Base-by-base conservation (phyloP, 805 yeast genomes). In the Candida yuanshanica region DNA sequence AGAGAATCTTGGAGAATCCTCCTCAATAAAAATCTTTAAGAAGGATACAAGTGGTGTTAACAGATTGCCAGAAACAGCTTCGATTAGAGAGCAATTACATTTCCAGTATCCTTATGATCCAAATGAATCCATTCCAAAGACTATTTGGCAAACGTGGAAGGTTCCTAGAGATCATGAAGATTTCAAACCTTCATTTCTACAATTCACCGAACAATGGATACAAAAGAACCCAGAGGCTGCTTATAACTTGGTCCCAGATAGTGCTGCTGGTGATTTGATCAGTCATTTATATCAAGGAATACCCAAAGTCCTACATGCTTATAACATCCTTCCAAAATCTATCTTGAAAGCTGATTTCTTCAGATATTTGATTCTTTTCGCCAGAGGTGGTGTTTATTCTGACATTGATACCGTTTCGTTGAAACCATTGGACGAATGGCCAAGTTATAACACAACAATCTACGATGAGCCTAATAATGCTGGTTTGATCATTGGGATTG, bases 111-210 rank as follows among this genome's bases (percentile, higher is more conserved):
- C 96, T 0, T 91, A 90, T 63, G 82, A 83, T 45, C 66, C 79
- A 24, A 44, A 64, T 5, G 66, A 72, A 24, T 75, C 76, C 23
- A 76, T 89, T 43, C 95, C 96, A 0, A 83, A 81, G 17, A 75
- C 76, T 49, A 78, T 91, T 32, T 91, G 97, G 96, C 98, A 91
- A 63, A 81, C 96, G 1, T 91, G 97, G 96, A 91, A 89, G 63
- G 79, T 73, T 36, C 78, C 77, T 14, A 54, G 73, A 36, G 68
- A 69, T 32, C 82, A 82, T 47, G 68, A 66, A 17, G 57, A 68
- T 12, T 81, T 87, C 56, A 84, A 86, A 17, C 53, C 68, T 10
- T n/a, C 58, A 62, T 24, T 81, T 77, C 56, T 65, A 60, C 35
- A 65, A 65, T 73, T 67, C 33, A 77, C 77, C 44, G 59, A 70